Conservation (phyloP, 371 early-diverging fungal genomes). For the Rhizopus arrhizus region DNA sequence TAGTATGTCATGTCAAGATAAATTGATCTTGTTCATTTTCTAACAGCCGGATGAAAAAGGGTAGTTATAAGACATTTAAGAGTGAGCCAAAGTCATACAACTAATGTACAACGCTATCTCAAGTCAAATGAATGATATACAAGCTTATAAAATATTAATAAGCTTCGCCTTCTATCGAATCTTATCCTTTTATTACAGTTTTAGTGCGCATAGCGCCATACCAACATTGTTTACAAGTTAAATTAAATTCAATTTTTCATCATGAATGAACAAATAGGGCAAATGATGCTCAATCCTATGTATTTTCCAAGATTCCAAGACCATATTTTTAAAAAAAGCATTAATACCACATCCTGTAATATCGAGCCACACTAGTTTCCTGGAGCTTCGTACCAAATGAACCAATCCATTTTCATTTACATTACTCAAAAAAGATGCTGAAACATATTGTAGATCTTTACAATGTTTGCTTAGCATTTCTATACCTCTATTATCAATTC, state of each 20-base stretch:
- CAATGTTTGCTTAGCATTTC: conserved; percentile 18
- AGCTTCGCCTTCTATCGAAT: too few relatives aligned
- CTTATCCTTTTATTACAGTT: too few relatives aligned
- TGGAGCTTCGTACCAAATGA: conserved; percentile 18
- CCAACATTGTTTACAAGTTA: conserved; percentile 6
- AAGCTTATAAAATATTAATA: too few relatives aligned
- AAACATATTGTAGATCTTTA: conserved; percentile 30
- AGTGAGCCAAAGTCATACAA: too few relatives aligned
- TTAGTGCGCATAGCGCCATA: too few relatives aligned
- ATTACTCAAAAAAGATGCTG: conserved; percentile 36
- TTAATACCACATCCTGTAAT: conserved; percentile 46
- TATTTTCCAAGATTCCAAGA: conserved; percentile 28
- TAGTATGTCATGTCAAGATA: too few relatives aligned
- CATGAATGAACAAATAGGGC: conserved; percentile 28
- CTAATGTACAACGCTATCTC: too few relatives aligned
- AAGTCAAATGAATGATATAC: too few relatives aligned
- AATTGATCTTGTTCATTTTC: too few relatives aligned
- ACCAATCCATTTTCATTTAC: conserved; percentile 34
- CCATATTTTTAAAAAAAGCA: conserved; percentile 29
- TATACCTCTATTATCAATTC: conserved; percentile 30
- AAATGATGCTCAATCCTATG: conserved; percentile 23
- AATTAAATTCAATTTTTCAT: conserved; percentile 30
- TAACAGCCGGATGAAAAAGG: too few relatives aligned
- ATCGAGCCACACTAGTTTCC: conserved; percentile 34
- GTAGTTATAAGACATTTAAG: too few relatives aligned